phyloP scores from a whole-genome alignment of 2,329 filamentous ascomycete genomes.

The Fonsecaea erecta region DNA sequence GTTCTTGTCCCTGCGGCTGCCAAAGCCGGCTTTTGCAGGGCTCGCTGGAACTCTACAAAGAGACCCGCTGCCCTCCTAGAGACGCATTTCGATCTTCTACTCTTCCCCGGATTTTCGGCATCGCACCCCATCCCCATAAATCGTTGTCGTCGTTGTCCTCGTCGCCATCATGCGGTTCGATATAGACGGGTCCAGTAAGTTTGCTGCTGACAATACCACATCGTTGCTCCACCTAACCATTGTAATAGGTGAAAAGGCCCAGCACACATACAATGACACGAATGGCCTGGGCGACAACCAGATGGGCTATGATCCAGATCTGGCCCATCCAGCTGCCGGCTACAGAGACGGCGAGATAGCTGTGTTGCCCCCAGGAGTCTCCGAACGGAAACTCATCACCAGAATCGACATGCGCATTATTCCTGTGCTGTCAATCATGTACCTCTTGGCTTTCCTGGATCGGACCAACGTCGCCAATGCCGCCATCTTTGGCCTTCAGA shows the following conservation, averaged over 20 bases:
- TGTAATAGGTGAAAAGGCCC: conserved; percentile 30
- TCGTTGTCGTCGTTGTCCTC: neutral
- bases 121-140: neutral
- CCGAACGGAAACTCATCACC: conserved; percentile 66
- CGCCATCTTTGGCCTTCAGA: conserved; percentile 66
- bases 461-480: conserved; percentile 82
- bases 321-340: conserved; percentile 35
- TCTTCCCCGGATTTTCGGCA: neutral
- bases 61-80: conserved; percentile 19
- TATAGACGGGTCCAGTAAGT: conserved; percentile 32
- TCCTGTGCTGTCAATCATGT: conserved; percentile 74
- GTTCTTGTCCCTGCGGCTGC: conserved; percentile 7
- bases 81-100: conserved; percentile 6
- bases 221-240: neutral
- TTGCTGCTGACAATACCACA: neutral
- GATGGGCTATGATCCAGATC: conserved; percentile 36
- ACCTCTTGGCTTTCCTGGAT: conserved; percentile 45
- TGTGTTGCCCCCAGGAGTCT: conserved; percentile 28
- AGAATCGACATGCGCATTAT: conserved; percentile 74
- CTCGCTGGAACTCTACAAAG: conserved; percentile 22
- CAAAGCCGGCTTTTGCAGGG: neutral
- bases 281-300: conserved; percentile 26
- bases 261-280: conserved; percentile 26
- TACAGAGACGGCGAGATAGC: conserved; percentile 29
- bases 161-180: conserved; percentile 31